Evolutionary conservation across 495 filamentous ascomycete genomes (phyloP).

Genomic region (Glarea lozoyensis): DNA sequence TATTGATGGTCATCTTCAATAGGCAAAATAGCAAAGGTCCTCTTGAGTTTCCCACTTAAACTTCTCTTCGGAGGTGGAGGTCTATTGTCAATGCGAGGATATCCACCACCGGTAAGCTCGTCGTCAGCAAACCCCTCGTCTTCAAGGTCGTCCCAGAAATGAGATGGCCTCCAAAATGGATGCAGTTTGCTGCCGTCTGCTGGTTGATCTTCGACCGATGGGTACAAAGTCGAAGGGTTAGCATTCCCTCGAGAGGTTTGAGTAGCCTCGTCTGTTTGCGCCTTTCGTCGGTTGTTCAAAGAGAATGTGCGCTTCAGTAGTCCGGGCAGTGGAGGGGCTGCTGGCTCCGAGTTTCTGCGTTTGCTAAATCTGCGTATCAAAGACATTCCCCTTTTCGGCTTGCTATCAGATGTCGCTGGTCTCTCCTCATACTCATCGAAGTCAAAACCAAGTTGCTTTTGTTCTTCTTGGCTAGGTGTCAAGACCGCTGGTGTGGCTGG

Average conservation of each 20-base stretch:
- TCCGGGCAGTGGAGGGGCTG: conserved; percentile 29
- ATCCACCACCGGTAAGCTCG: conserved; percentile 15
- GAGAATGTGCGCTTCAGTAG: conserved; percentile 34
- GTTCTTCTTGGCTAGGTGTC: conserved; percentile 44
- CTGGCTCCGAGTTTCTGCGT: conserved; percentile 48
- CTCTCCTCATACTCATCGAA: conserved; percentile 14
- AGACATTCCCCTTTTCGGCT: conserved; percentile 32
- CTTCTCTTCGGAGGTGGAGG: conserved; percentile 38
- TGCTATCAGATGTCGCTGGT: conserved; percentile 19
- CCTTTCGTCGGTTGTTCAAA: conserved; percentile 14
- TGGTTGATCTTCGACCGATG: conserved; percentile 31
- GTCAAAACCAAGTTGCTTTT: conserved; percentile 36
- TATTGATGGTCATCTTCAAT: conserved; percentile 28
- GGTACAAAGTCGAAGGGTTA: conserved; percentile 22
- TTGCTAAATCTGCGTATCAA: conserved; percentile 49
- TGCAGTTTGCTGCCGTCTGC: conserved; percentile 52
- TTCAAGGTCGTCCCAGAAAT: conserved; percentile 59
- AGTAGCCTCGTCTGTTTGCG: conserved; percentile 12
- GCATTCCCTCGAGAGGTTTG: conserved; percentile 15
- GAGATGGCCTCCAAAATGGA: conserved; percentile 70
- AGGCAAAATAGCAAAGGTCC: conserved; percentile 45
- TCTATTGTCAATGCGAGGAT: conserved; percentile 28
- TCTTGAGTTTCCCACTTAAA: conserved; percentile 30
- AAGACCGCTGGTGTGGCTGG: conserved; percentile 58
- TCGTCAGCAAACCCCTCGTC: conserved; percentile 33